Base-by-base conservation (phyloP, 2,329 filamentous ascomycete genomes). In the Sphaerostilbella broomeana region DNA sequence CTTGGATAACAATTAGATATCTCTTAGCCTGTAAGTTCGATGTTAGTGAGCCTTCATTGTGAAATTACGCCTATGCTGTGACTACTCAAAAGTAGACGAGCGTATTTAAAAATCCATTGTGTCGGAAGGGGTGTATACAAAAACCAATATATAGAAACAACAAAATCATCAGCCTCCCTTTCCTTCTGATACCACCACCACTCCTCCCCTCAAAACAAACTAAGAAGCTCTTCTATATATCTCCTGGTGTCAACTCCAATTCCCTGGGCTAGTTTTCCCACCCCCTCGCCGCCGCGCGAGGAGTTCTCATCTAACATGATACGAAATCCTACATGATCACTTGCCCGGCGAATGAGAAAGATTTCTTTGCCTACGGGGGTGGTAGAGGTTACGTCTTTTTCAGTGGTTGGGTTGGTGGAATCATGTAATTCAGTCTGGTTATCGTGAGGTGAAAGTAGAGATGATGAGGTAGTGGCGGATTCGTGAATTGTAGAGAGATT, bases 221-320 rank as follows among this genome's bases (percentile, higher is more conserved):
- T 85, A 57, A 88, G 62, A 40, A 89, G 56, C 1, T 78, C 79
- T 57, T 88, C 84, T 4, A 88, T 77, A 58, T 88, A 88, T 55
- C 73, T 75, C 58, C 79, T 73, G 20, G 84, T 86, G 65, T 89
- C 84, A 22, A 88, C 72, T 0, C 84, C 84, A 47, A 89, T 86
- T 0, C 84, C 84, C 52, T 85, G 79, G 0, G 75, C 78, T 47
- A 87, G 59, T 40, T 73, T 72, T 15, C 70, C 73, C 2, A 79
- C 74, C 3, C 75, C 76, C 17, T 73, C 74, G 30, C 70, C 51
- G 68, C 75, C 65, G 41, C 69, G 52, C 32, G 61, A 50, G 11
- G 63, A 54, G 45, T 63, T 43, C 51, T 68, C 59, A n/a, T 52
- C 55, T 13, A 55, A 52, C 20, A 63, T 50, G 17, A 60, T 59